Evolutionary conservation across 306 rosid genomes (phyloP), one percentile per base, ranked within the genome.

Genomic region (Inga oerstediana): DNA sequence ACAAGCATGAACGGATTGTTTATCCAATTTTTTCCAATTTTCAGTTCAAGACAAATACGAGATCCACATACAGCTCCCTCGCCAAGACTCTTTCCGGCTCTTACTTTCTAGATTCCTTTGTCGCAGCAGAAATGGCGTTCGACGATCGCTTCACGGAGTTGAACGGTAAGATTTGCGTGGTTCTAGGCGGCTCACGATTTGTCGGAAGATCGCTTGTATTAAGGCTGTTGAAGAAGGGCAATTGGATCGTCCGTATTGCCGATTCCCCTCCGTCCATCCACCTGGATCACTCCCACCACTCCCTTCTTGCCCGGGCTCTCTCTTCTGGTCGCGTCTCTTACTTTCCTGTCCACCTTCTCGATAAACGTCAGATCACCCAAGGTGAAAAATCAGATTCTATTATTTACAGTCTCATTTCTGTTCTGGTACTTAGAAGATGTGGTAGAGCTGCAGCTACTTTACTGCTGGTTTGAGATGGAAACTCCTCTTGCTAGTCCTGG

Each of bases 181-280:
- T 94, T 49, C 77, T 94, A 30, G 97, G 98, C 22, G 97, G 97
- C 32, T 86, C 91, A 79, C 91, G 97, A 45, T 90, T 93, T 88
- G 75, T 94, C 22, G 97, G 98, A 44, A 87, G 88, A 88, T 87
- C 95, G 70, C 87, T 94, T 24, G 98, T 90, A 3, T 88, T 87
- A 44, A 80, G 87, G 64, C 89, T 94, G 39, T 79, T 94, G 86
- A 78, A 77, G 69, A 88, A 89, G 72, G 89, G 91, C 41, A 88
- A 90, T 54, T 94, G 97, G 94, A 90, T 86, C 81, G 95, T 94
- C 34, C 94, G 97, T 48, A 82, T 93, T 27, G 97, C 95, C 84
- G 98, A 94, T 91, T 90, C 93, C 62, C 74, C 90, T 84, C 88
- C 37, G 0, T 91, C 93, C 22, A 72, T 90, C 49, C 86, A 88